Evolutionary conservation across 306 rosid species (phyloP).

Genomic region (Inga laurina): DNA sequence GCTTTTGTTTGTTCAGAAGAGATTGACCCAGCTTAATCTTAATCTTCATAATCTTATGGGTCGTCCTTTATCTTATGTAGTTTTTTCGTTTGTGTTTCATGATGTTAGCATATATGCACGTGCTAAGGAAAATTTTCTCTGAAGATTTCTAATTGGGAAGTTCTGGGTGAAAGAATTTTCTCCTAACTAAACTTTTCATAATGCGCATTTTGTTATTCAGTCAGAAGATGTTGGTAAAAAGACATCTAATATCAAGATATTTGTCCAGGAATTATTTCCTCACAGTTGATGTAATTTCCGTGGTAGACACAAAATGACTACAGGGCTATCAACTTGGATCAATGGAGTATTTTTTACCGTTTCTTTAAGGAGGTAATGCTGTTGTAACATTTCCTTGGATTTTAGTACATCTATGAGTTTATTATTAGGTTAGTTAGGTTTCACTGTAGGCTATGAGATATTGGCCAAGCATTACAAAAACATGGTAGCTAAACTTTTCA

Average conservation of each 20-base stretch:
- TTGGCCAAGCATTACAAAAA: constrained; percentile 13
- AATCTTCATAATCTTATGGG: neutral
- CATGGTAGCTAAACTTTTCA: constrained; percentile 2
- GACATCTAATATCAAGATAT: neutral
- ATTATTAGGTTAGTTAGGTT: constrained; percentile 22
- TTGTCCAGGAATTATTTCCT: constrained; percentile 22
- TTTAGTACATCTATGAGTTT: constrained; percentile 14
- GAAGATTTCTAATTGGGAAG: constrained; percentile 14
- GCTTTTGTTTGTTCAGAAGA: neutral
- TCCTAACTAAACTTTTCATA: neutral
- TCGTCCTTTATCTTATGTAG: neutral
- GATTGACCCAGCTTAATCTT: neutral
- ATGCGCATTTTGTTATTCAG: constrained; percentile 13
- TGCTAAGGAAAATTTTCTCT: neutral
- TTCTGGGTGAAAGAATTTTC: constrained; percentile 7
- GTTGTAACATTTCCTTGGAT: neutral
- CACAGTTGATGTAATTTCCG: constrained; percentile 25
- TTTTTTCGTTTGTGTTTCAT: constrained; percentile 15
- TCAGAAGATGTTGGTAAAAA: constrained; percentile 16
- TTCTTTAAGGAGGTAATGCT: constrained; percentile 60
- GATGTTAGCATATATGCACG: constrained; percentile 7
- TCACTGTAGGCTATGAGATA: neutral
- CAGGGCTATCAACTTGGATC: constrained; percentile 60
- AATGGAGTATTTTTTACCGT: constrained; percentile 61
- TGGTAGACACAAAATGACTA: constrained; percentile 66